Conservation (phyloP, 2,329 filamentous ascomycete species). For the Aureobasidium vineae region DNA sequence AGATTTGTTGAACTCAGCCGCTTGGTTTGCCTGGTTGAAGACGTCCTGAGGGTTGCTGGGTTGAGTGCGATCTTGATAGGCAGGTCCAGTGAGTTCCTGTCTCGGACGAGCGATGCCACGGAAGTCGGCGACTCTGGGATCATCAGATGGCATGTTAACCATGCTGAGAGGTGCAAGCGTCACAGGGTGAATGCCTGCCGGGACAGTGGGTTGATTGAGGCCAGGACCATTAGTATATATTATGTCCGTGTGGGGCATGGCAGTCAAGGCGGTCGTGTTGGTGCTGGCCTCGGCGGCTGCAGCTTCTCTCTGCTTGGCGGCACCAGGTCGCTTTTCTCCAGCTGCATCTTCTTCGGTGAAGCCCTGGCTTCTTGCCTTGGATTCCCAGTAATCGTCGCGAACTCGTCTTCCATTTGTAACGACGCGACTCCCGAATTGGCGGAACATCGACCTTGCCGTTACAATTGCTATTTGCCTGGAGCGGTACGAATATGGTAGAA, state of each 20-base stretch:
- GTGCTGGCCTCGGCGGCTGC: slow-evolving; percentile 63
- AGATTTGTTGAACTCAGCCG: slow-evolving; percentile 85
- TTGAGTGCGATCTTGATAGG: slow-evolving; percentile 85
- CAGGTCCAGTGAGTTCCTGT: slow-evolving; percentile 82
- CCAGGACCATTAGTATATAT: slow-evolving; percentile 67
- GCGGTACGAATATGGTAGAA: slow-evolving; percentile 93
- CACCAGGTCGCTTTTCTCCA: slow-evolving; percentile 92
- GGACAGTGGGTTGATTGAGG: slow-evolving; percentile 38
- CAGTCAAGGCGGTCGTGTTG: slow-evolving; percentile 55
- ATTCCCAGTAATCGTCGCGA: slow-evolving; percentile 98
- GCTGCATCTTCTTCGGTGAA: slow-evolving; percentile 97
- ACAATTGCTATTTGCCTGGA: slow-evolving; percentile 99
- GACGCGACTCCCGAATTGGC: slow-evolving; percentile 93
- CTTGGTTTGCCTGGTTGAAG: slow-evolving; percentile 79
- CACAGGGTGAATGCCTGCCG: slow-evolving; percentile 68
- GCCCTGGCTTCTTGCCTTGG: slow-evolving; percentile 92
- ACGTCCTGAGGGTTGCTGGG: slow-evolving; percentile 74
- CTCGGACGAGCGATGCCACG: slow-evolving; percentile 78
- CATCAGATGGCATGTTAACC: slow-evolving; percentile 78
- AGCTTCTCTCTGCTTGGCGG: slow-evolving; percentile 81
- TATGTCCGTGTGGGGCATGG: slow-evolving; percentile 76
- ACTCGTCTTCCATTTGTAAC: slow-evolving; percentile 87
- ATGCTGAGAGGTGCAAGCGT: slow-evolving; percentile 73
- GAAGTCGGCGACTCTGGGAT: slow-evolving; percentile 77
- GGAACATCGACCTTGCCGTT: slow-evolving; percentile 96